phyloP scores from a whole-genome alignment of 2,329 filamentous ascomycete species.

The Colletotrichum noveboracense region DNA sequence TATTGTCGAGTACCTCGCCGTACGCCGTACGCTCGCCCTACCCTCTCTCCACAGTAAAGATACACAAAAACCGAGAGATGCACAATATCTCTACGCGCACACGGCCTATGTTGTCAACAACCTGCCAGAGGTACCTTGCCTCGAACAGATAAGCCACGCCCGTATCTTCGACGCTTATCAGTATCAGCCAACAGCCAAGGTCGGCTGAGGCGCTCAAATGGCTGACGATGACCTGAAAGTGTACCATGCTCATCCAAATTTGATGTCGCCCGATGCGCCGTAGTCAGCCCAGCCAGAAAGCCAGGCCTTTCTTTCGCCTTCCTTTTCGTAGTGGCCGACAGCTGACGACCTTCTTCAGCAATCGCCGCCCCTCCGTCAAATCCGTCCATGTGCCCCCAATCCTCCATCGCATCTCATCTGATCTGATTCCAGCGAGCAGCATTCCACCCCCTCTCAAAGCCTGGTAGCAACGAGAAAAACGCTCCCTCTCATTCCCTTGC shows the following conservation, averaged over 20 bases:
- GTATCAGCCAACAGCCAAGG: not conserved
- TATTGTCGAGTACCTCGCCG: not conserved
- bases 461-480: not conserved
- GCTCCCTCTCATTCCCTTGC: not conserved
- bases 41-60: not conserved
- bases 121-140: not conserved
- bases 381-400: not conserved
- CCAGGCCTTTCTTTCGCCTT: not conserved
- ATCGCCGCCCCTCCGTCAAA: not conserved
- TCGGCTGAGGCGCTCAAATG: not conserved
- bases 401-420: conserved; percentile 3
- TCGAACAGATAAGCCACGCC: not conserved
- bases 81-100: not conserved
- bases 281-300: not conserved
- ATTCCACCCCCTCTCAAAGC: not conserved
- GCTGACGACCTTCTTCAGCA: not conserved
- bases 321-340: not conserved
- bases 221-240: not conserved
- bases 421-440: not conserved
- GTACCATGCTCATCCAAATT: not conserved
- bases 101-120: not conserved
- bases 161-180: not conserved
- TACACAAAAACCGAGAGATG: not conserved
- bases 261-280: not conserved
- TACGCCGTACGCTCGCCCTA: not conserved